phyloP scores from a whole-genome alignment of 306 rosid genomes.

The Senna tora region DNA sequence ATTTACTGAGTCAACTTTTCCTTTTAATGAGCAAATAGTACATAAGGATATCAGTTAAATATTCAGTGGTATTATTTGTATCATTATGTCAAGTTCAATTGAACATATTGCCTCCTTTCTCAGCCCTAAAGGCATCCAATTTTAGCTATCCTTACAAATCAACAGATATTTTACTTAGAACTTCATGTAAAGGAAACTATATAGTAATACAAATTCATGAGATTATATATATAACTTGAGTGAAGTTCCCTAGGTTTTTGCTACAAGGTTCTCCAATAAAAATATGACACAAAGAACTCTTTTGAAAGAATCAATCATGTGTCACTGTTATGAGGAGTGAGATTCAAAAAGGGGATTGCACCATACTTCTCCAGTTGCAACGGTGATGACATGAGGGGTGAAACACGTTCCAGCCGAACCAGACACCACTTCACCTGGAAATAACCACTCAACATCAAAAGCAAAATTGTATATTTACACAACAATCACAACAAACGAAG shows the following conservation, averaged over 20 bases:
- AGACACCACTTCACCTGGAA: slow-evolving; percentile 76
- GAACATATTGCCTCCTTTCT: neutral
- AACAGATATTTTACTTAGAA: slow-evolving; percentile 10
- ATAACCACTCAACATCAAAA: slow-evolving; percentile 46
- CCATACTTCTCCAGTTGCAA: slow-evolving; percentile 88
- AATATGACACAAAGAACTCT: too few relatives aligned
- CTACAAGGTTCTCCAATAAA: too few relatives aligned
- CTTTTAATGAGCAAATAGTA: too few relatives aligned
- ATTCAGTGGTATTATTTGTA: neutral
- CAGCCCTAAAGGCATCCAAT: neutral
- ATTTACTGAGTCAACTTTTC: too few relatives aligned
- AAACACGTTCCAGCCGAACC: slow-evolving; percentile 93
- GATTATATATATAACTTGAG: neutral
- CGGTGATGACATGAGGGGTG: slow-evolving; percentile 85
- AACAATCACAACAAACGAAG: too few relatives aligned
- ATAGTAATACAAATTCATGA: neutral
- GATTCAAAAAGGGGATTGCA: slow-evolving; percentile 22
- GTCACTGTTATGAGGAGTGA: neutral
- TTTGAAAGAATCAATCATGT: too few relatives aligned
- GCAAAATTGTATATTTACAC: neutral
- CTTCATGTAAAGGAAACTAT: slow-evolving; percentile 1
- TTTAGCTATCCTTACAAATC: neutral
- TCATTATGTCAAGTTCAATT: neutral
- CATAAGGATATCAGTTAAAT: too few relatives aligned
- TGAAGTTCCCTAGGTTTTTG: too few relatives aligned